phyloP scores from a whole-genome alignment of 176 grass and related monocot species.

The Juncus effusus region DNA sequence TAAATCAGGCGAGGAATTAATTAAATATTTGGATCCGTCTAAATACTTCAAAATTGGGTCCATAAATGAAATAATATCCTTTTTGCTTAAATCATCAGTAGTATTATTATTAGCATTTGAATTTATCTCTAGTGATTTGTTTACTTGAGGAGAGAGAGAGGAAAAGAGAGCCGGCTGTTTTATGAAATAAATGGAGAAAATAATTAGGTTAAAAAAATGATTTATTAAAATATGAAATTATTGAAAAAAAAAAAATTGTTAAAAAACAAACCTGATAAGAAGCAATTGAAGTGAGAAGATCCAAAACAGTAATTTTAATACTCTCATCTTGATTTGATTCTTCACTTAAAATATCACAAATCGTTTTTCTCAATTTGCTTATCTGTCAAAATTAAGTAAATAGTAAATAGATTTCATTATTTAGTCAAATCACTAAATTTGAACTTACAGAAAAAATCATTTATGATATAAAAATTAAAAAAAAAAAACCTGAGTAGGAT shows the following conservation, averaged over 20 bases:
- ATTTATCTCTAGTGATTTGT: conserved; percentile 29
- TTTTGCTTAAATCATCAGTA: conserved; percentile 25
- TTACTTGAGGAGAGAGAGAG: conserved; percentile 41
- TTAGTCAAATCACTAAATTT: conserved; percentile 9
- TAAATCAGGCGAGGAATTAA: conserved; percentile 54
- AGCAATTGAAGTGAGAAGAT: conserved; percentile 66
- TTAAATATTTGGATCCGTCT: conserved; percentile 39
- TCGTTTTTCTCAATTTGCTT: conserved; percentile 36
- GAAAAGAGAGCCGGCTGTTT: conserved; percentile 70
- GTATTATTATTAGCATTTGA: conserved; percentile 30
- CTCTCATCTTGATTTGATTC: conserved; percentile 38
- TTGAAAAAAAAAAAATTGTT: not conserved
- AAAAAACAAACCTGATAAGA: conserved; percentile 68
- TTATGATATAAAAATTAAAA: not conserved
- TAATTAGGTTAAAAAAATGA: conserved; percentile 1
- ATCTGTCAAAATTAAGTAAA: conserved; percentile 37
- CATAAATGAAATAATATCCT: conserved; percentile 31
- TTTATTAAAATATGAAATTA: not conserved
- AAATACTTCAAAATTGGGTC: conserved; percentile 54
- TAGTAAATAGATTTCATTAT: not conserved
- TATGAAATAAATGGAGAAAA: conserved; percentile 9
- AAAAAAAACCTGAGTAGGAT: conserved; percentile 52
- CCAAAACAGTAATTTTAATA: conserved; percentile 48
- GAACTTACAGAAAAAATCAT: not conserved
- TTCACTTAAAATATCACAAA: conserved; percentile 53